Evolutionary conservation across 192 early-diverging fungal species (phyloP), one percentile per base, ranked within the genome.

Genomic region (Lobulomyces angularis): DNA sequence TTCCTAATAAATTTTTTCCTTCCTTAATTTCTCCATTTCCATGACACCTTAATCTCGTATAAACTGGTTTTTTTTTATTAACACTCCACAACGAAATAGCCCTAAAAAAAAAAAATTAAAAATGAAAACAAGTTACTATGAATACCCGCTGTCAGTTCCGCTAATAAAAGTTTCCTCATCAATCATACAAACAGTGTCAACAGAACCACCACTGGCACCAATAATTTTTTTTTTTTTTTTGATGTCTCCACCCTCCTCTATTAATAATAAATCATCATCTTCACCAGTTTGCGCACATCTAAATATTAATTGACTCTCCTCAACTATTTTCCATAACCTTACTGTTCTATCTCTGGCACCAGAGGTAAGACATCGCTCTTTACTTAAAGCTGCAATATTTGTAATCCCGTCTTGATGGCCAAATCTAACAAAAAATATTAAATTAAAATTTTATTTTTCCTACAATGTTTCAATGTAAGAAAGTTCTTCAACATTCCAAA

Each of bases 341-440:
- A 79, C 67, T 5, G 90, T 90, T 32, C 80, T 76, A 59, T 99
- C 95, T 24, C 95, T 75, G 7, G 82, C 70, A 11, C 95, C 95
- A 5, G 76, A 65, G 8, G 95, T 83, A 5, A 99, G 67, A 46
- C 91, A 95, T 19, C 86, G 75, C 56, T 97, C 95, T 27, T 79
- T 67, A n/a, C 69, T 64, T 57, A 97, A 57, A 20, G 82, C 73
- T 53, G 82, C 84, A 2, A 99, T 75, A n/a, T 58, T 49, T 0
- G 79, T 72, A 40, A 94, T 81, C 24, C 64, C 56, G 58, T 99
- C 95, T 60, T 96, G 95, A 55, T 99, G 95, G 21, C 95, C 95
- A 72, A 92, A 97, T 8, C 52, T 65, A 32, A 23, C 22, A 19
- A 26, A 9, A 24, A 17, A 36, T 17, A 8, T 46, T 29, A 20